Conservation (phyloP, 2,329 filamentous ascomycete genomes). For the Pseudonectria buxi region DNA sequence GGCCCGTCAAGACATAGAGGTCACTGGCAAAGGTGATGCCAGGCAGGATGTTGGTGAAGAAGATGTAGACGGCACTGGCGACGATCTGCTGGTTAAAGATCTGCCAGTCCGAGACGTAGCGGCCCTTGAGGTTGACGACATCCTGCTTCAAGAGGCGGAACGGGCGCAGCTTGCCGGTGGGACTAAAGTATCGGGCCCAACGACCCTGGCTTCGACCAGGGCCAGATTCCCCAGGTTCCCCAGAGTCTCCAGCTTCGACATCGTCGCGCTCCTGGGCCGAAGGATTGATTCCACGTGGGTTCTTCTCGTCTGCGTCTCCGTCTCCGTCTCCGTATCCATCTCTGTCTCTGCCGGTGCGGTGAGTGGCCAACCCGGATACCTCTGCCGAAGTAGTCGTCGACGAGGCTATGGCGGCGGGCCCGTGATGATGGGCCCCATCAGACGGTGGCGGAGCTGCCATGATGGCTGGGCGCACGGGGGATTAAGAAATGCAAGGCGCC, state of each 20-base stretch:
- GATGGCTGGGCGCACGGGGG: too few species aligned
- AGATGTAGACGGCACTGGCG: slow-evolving; percentile 58
- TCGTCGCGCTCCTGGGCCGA: background rate
- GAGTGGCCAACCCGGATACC: too few species aligned
- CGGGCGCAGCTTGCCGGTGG: slow-evolving; percentile 40
- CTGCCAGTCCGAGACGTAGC: slow-evolving; percentile 48
- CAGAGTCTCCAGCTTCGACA: background rate
- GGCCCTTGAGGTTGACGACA: slow-evolving; percentile 35
- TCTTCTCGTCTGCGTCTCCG: too few species aligned
- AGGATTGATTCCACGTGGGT: too few species aligned
- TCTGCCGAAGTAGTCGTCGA: too few species aligned
- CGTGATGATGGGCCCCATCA: too few species aligned
- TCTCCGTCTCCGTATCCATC: too few species aligned
- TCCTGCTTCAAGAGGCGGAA: slow-evolving; percentile 48
- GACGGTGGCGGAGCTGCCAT: too few species aligned
- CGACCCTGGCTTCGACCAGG: background rate
- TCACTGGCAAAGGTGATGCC: slow-evolving; percentile 63
- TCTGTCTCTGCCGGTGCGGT: background rate
- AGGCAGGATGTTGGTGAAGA: slow-evolving; percentile 60
- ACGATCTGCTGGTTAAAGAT: slow-evolving; percentile 58
- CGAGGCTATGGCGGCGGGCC: too few species aligned
- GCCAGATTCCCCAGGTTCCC: background rate
- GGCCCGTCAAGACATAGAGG: slow-evolving; percentile 53
- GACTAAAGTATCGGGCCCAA: slow-evolving; percentile 20
- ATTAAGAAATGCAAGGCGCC: too few species aligned